Percentiles rank a stretch among this genome's conserved stretches.
These are phyloP conservation scores for Neurospora sp. DNA, from an alignment of 2,329 filamentous ascomycete genomes.

Conservation along the genomic window DNA sequence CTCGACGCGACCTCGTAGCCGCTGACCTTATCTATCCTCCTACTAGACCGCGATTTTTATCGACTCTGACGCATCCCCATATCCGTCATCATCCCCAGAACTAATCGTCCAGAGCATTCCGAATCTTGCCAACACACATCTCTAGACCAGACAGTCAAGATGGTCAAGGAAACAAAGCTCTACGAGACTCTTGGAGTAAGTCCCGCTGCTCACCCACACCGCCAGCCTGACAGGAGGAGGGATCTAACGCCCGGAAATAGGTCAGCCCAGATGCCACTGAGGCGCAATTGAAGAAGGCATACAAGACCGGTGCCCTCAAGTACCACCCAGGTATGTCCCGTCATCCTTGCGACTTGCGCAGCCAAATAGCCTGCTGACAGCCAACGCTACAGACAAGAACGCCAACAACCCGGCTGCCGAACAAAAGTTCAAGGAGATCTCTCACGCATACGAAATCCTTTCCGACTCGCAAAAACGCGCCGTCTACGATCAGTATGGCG, in stretches of 20 bases:
- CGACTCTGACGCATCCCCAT: background rate
- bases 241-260: slow-evolving; percentile 33
- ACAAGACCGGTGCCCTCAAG: slow-evolving; percentile 74
- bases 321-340: slow-evolving; percentile 63
- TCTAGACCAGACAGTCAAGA: slow-evolving; percentile 14
- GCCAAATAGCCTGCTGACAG: background rate
- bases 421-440: slow-evolving; percentile 97
- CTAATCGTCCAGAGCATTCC: background rate
- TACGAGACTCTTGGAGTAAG: slow-evolving; percentile 72
- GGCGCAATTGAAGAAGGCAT: slow-evolving; percentile 81
- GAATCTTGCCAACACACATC: background rate
- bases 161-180: slow-evolving; percentile 33
- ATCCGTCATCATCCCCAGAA: background rate
- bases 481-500: slow-evolving; percentile 94
- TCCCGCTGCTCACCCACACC: background rate
- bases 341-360: background rate
- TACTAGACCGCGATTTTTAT: background rate
- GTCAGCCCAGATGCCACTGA: slow-evolving; percentile 72
- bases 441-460: slow-evolving; percentile 89
- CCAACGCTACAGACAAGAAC: slow-evolving; percentile 69
- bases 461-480: slow-evolving; percentile 85
- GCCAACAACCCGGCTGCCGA: slow-evolving; percentile 84
- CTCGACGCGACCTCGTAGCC: background rate
- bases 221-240: slow-evolving; percentile 6
- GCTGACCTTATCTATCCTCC: background rate